Base-by-base conservation (phyloP, 2,329 filamentous ascomycete species). In the Tothia fuscella region DNA sequence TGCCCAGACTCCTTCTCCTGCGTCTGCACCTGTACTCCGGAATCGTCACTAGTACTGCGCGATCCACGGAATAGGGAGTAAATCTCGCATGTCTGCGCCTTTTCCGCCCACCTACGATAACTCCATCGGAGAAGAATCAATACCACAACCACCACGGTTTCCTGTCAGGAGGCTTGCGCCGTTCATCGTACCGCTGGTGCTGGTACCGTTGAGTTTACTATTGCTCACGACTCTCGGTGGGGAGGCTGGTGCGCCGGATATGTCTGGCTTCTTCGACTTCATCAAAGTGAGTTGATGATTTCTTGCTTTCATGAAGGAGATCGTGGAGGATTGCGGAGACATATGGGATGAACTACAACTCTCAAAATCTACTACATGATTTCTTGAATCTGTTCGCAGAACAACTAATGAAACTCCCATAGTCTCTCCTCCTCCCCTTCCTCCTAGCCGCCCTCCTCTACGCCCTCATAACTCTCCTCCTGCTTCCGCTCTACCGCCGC, bases 391-490 rank as follows among this genome's bases (percentile, higher is more conserved):
- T n/a, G 32, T 28, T 13, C 9, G 10, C 32, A 35, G 10, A 12
- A 20, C 17, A 35, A 35, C 10, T 20, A 35, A 13, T 16, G 19
- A 28, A 6, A 25, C 2, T 31, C 30, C 21, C 25, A 33, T 45
- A 68, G 65, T 60, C 57, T 37, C 54, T 68, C 47, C 52, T 66
- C 51, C 43, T 65, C n/a, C 66, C 66, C n/a, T 60, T 63, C 48
- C 49, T 65, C 49, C 55, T 65, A 48, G 61, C 66, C 44, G 51
- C 51, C 26, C 43, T 56, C 43, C 59, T 68, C 53, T 68, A 67
- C 54, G 42, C 57, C 51, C 45, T 62, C 44, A 51, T 64, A 43
- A 59, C 59, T 47, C 55, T 61, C 50, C 38, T 61, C 46, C 43
- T 68, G 48, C 48, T 68, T 19, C 66, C 66, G 34, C 57, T 68